These are phyloP conservation scores for Aureobasidium sp. DNA, from an alignment of 2,329 filamentous ascomycete genomes.

Conservation along the genomic window DNA sequence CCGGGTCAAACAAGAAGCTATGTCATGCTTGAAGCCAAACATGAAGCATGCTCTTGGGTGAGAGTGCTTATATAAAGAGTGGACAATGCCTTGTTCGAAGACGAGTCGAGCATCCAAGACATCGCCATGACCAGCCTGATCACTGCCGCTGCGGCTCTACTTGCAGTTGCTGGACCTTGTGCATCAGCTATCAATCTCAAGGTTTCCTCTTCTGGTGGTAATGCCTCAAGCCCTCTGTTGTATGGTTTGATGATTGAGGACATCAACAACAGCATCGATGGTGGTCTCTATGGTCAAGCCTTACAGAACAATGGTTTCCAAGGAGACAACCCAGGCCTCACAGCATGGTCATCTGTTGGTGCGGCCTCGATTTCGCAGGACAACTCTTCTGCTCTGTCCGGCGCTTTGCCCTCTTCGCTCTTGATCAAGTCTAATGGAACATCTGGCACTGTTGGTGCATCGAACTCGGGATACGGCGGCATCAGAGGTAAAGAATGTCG, in stretches of 20 bases:
- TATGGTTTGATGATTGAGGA: slow-evolving; percentile 46
- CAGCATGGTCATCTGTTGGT: neutral
- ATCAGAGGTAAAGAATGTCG: slow-evolving; percentile 22
- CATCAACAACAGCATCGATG: slow-evolving; percentile 60
- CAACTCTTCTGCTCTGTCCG: slow-evolving; percentile 39
- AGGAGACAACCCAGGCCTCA: slow-evolving; percentile 37
- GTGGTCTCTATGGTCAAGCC: slow-evolving; percentile 62
- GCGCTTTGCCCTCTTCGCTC: slow-evolving; percentile 49
- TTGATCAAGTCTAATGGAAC: slow-evolving; percentile 38
- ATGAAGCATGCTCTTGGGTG: too few relatives aligned
- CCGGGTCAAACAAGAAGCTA: too few relatives aligned
- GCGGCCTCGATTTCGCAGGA: neutral
- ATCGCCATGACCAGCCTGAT: neutral
- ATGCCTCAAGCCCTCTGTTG: slow-evolving; percentile 33
- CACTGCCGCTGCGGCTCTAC: slow-evolving; percentile 7
- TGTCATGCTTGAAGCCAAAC: too few relatives aligned
- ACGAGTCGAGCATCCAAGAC: neutral
- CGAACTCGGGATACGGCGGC: slow-evolving; percentile 36
- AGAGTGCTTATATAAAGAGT: neutral
- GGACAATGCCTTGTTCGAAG: neutral
- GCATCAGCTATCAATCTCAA: slow-evolving; percentile 22
- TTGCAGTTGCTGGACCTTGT: slow-evolving; percentile 8
- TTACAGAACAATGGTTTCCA: slow-evolving; percentile 64
- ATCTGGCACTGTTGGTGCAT: slow-evolving; percentile 32
- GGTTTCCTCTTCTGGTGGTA: slow-evolving; percentile 29